Evolutionary conservation across 2,329 filamentous ascomycete genomes (phyloP), one percentile per base, ranked within the genome.

Genomic region (Fusarium musae): DNA sequence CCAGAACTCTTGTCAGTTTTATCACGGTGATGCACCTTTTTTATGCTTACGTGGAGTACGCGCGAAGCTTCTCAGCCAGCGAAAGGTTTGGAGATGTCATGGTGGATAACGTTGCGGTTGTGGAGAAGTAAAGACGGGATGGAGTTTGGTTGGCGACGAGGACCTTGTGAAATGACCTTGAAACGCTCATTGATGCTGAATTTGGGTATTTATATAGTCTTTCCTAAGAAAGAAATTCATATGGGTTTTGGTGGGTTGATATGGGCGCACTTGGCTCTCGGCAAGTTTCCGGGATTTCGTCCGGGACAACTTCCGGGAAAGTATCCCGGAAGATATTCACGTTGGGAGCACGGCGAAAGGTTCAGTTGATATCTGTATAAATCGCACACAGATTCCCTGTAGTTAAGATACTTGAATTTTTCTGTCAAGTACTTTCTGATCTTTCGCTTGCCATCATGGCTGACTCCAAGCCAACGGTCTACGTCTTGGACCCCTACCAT

Each of bases 21-120:
- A 19, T 6, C 3, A 7, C 19, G 1, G 1, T 3, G 2, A 6
- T 4, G 0, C 9, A 16, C 1, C 2, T 11, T 16, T 11, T 6
- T 21, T 2, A 17, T 16, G n/a, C 50, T 21, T 17, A 40, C 50
- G 50, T 54, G 2, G 50, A 54, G 6, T 54, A 54, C 3, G 50
- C 8, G 5, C 50, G 50, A 5, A 54, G 23, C 15, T 40, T 40
- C 13, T 54, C 34, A 2, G 19, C 23, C 1, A 54, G 34, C 15
- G 19, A 28, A 40, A 30, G 19, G 4, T 40, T 34, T 54, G 15
- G 15, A 17, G 50, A 17, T 10, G 13, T 2, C 50, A 54, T 54
- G 2, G 23, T 54, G 15, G 23, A 30, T n/a, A n/a, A 28, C 0
- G 7, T 5, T 2, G 19, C 10, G 5, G 50, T 17, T 40, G 34